Conservation (phyloP, 148 eudicot genomes). For the Polygonum maritimum region DNA sequence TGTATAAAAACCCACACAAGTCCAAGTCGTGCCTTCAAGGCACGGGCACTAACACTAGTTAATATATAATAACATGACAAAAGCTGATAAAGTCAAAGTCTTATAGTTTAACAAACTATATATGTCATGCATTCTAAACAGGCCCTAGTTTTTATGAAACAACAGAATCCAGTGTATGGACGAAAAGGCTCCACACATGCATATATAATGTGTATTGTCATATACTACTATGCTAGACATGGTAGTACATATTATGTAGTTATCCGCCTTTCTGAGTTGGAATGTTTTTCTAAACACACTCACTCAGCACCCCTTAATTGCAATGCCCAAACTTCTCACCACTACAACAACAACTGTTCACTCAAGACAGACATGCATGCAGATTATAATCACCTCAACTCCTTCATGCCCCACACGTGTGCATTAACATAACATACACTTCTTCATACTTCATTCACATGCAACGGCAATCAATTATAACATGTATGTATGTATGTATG, state of each 20-base stretch:
- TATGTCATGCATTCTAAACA: neutral
- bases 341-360: neutral
- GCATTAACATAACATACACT: neutral
- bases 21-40: too few relatives aligned
- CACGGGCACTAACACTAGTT: too few relatives aligned
- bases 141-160: neutral
- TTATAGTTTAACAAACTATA: neutral
- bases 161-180: conserved; percentile 1
- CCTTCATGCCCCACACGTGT: conserved; percentile 11
- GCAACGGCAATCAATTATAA: neutral
- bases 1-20: too few relatives aligned
- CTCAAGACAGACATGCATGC: conserved; percentile 1
- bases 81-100: too few relatives aligned
- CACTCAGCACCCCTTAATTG: neutral
- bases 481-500: too few relatives aligned
- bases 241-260: neutral
- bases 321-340: neutral
- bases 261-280: conserved; percentile 5
- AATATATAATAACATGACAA: too few relatives aligned
- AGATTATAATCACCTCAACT: neutral
- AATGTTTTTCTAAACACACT: neutral
- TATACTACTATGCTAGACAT: neutral
- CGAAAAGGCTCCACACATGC: neutral
- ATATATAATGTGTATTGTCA: neutral
- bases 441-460: neutral